Percentiles rank a stretch among this genome's conserved stretches.
phyloP scores from a whole-genome alignment of 768 basidiomycete genomes.

The Rhizopogon vulgaris region DNA sequence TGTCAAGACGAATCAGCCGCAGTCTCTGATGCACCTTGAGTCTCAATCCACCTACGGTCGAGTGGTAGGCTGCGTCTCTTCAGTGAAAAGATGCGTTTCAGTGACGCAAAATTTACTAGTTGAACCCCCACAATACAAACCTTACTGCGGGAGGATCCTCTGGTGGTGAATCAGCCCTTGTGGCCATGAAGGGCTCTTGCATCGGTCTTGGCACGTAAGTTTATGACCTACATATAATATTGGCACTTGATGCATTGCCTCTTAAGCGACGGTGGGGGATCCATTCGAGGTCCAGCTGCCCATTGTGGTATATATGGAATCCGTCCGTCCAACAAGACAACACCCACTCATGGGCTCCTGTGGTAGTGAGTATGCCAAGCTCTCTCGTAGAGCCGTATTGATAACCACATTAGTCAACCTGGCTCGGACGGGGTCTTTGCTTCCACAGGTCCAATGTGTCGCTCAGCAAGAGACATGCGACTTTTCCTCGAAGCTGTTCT shows the following conservation, averaged over 20 bases:
- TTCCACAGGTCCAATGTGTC: constrained; percentile 21
- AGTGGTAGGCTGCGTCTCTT: constrained; percentile 12
- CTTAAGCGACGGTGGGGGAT: constrained; percentile 25
- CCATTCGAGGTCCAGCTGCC: constrained; percentile 34
- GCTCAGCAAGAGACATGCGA: constrained; percentile 19
- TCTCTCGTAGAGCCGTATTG: not conserved
- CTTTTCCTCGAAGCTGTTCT: constrained; percentile 17
- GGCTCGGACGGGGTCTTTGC: constrained; percentile 13
- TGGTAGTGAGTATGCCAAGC: constrained; percentile 14
- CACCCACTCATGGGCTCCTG: constrained; percentile 14
- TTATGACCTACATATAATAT: constrained; percentile 5
- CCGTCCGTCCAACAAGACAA: constrained; percentile 30
- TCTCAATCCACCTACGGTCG: constrained; percentile 28
- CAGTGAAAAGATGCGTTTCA: constrained; percentile 17
- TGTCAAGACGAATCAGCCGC: constrained; percentile 37
- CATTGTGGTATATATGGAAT: constrained; percentile 37
- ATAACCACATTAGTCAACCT: constrained; percentile 17
- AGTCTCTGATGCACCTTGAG: constrained; percentile 36
- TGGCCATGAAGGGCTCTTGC: constrained; percentile 40
- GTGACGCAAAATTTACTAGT: constrained; percentile 11
- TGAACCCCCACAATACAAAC: constrained; percentile 39
- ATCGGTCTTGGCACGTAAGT: constrained; percentile 37
- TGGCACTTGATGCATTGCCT: not conserved
- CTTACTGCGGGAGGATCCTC: constrained; percentile 45
- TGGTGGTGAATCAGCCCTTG: constrained; percentile 44